phyloP scores from a whole-genome alignment of 345 rosid genomes.

The Camelina hispida region DNA sequence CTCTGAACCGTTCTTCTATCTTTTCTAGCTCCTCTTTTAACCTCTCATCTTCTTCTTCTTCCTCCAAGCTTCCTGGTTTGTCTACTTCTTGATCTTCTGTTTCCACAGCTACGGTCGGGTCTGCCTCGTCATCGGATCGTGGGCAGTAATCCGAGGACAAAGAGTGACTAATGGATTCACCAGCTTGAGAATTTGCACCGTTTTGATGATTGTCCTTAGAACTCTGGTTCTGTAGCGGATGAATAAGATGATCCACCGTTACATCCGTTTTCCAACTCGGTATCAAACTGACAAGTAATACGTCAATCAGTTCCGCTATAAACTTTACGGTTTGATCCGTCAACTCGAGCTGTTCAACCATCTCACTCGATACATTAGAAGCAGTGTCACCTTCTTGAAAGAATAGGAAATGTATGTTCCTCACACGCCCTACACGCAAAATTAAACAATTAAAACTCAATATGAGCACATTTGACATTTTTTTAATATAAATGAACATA shows the following conservation, averaged over 20 bases:
- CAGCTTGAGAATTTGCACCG: conserved; percentile 22
- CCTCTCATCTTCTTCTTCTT: conserved; percentile 39
- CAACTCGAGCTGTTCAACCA: conserved; percentile 86
- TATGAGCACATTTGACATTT: too few species aligned
- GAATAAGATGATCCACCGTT: conserved; percentile 46
- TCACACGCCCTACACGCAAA: conserved; percentile 59
- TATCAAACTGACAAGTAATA: conserved; percentile 58
- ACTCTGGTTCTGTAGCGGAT: conserved; percentile 32
- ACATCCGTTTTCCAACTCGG: conserved; percentile 57
- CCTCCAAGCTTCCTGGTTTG: conserved; percentile 15
- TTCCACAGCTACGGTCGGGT: conserved; percentile 1
- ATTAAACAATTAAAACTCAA: background rate
- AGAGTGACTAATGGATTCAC: conserved; percentile 29
- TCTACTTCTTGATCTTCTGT: conserved; percentile 47
- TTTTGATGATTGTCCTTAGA: conserved; percentile 9
- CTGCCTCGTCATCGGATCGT: conserved; percentile 8
- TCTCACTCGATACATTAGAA: conserved; percentile 74
- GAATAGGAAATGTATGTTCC: conserved; percentile 77
- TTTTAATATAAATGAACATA: too few species aligned
- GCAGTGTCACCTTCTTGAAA: conserved; percentile 73
- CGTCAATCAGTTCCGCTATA: conserved; percentile 78
- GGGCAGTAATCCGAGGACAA: conserved; percentile 21
- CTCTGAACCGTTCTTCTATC: conserved; percentile 64
- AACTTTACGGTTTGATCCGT: conserved; percentile 62
- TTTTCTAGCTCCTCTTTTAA: conserved; percentile 53